These are phyloP conservation scores for Penicillium sp. DNA, from an alignment of 2,329 filamentous ascomycete species.

Conservation along the genomic window DNA sequence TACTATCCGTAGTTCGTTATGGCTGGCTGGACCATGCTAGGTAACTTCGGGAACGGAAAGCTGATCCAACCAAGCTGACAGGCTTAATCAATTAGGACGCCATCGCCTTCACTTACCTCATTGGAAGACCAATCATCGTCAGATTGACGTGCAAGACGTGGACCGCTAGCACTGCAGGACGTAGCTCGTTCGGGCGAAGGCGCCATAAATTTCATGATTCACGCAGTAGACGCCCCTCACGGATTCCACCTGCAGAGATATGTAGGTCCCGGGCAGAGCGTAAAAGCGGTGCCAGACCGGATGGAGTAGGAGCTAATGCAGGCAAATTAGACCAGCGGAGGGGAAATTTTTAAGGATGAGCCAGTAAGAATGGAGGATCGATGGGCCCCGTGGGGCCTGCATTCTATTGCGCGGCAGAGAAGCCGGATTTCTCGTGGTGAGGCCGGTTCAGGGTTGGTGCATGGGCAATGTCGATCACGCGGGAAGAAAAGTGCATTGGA, in stretches of 20 bases:
- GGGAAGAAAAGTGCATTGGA: conserved; percentile 15
- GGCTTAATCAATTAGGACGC: neutral
- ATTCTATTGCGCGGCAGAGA: neutral
- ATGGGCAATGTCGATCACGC: conserved; percentile 25
- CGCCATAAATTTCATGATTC: neutral
- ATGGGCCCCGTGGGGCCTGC: neutral
- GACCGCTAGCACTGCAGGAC: neutral
- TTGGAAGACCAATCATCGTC: neutral
- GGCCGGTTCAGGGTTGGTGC: neutral
- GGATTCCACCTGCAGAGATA: neutral
- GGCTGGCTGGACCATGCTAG: neutral
- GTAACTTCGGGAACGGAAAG: neutral
- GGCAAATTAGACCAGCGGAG: neutral
- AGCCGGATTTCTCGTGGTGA: neutral
- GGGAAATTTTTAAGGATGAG: neutral
- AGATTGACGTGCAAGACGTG: neutral
- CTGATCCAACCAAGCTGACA: neutral
- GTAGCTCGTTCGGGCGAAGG: neutral
- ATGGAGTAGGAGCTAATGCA: conserved; percentile 11
- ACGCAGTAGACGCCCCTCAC: neutral
- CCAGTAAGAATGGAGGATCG: neutral
- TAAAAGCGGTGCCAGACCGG: conserved; percentile 6
- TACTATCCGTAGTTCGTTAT: neutral
- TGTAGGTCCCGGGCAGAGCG: neutral
- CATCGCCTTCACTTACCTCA: neutral